A percentile compares a stretch with the other conserved stretches of the same genome.
phyloP scores from a whole-genome alignment of 192 early-diverging fungal species.

The Helicostylum pulchrum region DNA sequence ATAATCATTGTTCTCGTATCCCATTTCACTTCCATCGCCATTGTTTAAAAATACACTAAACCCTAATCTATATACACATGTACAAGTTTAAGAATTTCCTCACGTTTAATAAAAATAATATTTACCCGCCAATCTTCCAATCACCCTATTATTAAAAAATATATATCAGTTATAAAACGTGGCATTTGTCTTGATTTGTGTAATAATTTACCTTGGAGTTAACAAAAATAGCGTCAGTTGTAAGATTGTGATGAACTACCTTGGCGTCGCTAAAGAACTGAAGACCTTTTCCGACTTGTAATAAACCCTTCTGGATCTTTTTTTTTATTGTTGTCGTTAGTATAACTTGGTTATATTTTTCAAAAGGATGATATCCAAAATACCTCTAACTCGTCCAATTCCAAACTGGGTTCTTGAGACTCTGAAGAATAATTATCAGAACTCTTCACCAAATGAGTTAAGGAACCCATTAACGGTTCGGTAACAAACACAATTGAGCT shows the following conservation, averaged over 20 bases:
- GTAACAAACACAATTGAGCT: constrained; percentile 70
- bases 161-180: not conserved
- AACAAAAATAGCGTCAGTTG: constrained; percentile 71
- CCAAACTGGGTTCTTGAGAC: constrained; percentile 44
- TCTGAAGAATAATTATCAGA: constrained; percentile 35
- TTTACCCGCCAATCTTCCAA: constrained; percentile 76
- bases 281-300: constrained; percentile 70
- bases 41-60: constrained; percentile 57
- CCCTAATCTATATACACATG: constrained; percentile 54
- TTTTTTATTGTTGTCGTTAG: not conserved
- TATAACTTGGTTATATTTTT: not conserved
- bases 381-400: constrained; percentile 76
- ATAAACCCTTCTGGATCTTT: constrained; percentile 74
- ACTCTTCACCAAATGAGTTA: constrained; percentile 62
- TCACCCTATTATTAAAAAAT: constrained; percentile 46
- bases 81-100: no score
- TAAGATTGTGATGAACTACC: constrained; percentile 71
- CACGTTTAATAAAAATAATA: no score
- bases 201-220: constrained; percentile 54
- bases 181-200: constrained; percentile 13
- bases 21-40: constrained; percentile 30
- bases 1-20: constrained; percentile 56
- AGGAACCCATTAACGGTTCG: constrained; percentile 63
- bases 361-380: not conserved
- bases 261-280: constrained; percentile 77